phyloP scores from a whole-genome alignment of 2,329 filamentous ascomycete species.

The Colletotrichum musicola region DNA sequence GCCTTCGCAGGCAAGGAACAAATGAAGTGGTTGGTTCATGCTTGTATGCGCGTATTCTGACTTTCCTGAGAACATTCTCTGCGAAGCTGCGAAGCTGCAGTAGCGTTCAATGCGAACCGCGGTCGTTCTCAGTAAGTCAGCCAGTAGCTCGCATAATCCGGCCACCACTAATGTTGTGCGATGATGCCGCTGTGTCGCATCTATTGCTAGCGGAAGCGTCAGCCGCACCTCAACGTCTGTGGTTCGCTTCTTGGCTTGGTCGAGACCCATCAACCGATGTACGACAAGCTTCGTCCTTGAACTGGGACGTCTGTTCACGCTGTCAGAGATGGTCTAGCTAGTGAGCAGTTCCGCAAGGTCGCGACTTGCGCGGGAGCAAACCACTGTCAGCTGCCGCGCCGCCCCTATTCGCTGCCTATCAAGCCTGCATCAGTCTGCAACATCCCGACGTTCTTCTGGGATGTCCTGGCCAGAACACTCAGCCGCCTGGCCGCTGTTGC shows the following conservation, averaged over 20 bases:
- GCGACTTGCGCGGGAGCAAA: not conserved
- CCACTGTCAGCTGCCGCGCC: not conserved
- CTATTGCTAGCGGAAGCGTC: not conserved
- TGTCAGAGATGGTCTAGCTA: constrained; percentile 5
- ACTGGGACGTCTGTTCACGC: constrained; percentile 19
- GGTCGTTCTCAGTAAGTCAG: too few relatives aligned
- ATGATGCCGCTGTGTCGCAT: not conserved
- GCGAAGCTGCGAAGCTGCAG: too few relatives aligned
- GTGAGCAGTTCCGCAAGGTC: not conserved
- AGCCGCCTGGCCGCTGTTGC: not conserved
- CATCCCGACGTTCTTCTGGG: constrained; percentile 1
- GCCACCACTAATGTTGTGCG: too few relatives aligned
- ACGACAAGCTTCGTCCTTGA: not conserved
- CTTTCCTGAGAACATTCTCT: too few relatives aligned
- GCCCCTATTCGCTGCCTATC: not conserved
- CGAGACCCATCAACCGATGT: constrained; percentile 18
- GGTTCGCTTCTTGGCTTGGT: not conserved
- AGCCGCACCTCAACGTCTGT: not conserved
- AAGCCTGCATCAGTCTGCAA: not conserved
- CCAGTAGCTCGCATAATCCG: too few relatives aligned
- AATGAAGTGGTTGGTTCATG: not conserved
- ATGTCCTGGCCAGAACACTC: not conserved
- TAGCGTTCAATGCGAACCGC: too few relatives aligned
- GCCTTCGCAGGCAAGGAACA: not conserved
- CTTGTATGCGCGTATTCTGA: too few relatives aligned